Evolutionary conservation across 2,329 filamentous ascomycete genomes (phyloP), one percentile per base, ranked within the genome.

Genomic region (Hymenoscyphus scutula): DNA sequence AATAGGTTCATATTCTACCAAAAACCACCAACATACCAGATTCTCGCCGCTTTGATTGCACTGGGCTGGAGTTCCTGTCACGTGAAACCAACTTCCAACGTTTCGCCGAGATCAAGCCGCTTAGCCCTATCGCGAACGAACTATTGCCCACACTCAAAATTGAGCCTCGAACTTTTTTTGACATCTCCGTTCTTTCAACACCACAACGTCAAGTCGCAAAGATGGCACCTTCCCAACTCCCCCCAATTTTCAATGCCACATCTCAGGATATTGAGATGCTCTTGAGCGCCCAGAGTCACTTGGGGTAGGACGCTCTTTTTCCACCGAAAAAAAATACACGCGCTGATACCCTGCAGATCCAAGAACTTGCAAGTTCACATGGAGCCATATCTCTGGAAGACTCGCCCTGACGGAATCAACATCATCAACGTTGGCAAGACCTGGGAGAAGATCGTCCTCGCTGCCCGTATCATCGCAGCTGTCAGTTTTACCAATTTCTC

Each of bases 281-380:
- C 78, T 90, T 99, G 76, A 90, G 93, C 77, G 93, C 96, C 77
- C 93, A 98, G 84, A 88, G 85, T 83, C 96, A 99, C 83, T 88
- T 98, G 75, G 95, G 95, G 41, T 48, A 48, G n/a, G 41, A 48
- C 6, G 2, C 11, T 11, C n/a, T 48, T 48, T 48, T 48, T 48
- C 41, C 19, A 23, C n/a, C 41, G 6, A n/a, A n/a, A n/a, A 23
- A 19, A 23, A 48, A 4, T 48, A 23, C 41, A 23, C 4, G 5
- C 10, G 41, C 41, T 48, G 41, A 48, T 48, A 48, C 3, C 10
- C 19, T 11, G 7, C 19, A 48, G 41, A 76, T 92, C 89, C 83
- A 98, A 98, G 91, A 99, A 99, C 89, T 81, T 99, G 76, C 95
- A 98, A 87, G 91, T 96, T 79, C 93, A 98, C 86, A 98, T 97